Evolutionary conservation across 2,329 filamentous ascomycete species (phyloP), one percentile per base, ranked within the genome.

Genomic region (Nemania diffusa): DNA sequence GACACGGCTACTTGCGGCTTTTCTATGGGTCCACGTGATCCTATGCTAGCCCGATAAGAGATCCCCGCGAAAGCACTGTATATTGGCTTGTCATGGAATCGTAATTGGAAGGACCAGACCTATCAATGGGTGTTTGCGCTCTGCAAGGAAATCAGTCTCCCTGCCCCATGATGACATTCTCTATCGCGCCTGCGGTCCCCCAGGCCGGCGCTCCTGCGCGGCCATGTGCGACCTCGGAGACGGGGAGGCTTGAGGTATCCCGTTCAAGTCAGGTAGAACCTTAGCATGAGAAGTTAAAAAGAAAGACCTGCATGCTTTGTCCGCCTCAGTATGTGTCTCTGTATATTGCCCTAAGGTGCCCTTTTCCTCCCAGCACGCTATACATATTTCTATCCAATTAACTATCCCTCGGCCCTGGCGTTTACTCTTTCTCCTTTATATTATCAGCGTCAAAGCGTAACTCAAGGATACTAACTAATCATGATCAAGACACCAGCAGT

Each of bases 1-100:
- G 64, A 51, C 8, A 70, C 76, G 76, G 76, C 64, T 78, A 78
- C 67, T 64, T 65, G 69, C 76, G 76, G 76, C 76, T 73, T 73
- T 75, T 63, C 52, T 52, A 58, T 65, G 59, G 59, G 44, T 62
- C 73, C 76, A 77, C 76, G 75, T 77, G 76, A 77, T 71, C 60
- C 37, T 58, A n/a, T 24, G 24, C 57, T 17, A 26, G 51, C 57
- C 65, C 62, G 73, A 77, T 76, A 77, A 77, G 75, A 70, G 59
- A 69, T 69, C 57, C 66, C 67, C 67, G 66, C 63, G 63, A 67
- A 57, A 56, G 52, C 61, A 48, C 68, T 64, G 69, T 68, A 66
- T 72, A 70, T 73, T 67, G 64, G 62, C 65, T 61, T 73, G 71
- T 71, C 74, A 73, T 76, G 64, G 68, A 73, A 68, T 70, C 67